Evolutionary conservation across 805 yeast species (phyloP), one percentile per base, ranked within the genome.

Genomic region (Trichomonascus vanleenenianus): DNA sequence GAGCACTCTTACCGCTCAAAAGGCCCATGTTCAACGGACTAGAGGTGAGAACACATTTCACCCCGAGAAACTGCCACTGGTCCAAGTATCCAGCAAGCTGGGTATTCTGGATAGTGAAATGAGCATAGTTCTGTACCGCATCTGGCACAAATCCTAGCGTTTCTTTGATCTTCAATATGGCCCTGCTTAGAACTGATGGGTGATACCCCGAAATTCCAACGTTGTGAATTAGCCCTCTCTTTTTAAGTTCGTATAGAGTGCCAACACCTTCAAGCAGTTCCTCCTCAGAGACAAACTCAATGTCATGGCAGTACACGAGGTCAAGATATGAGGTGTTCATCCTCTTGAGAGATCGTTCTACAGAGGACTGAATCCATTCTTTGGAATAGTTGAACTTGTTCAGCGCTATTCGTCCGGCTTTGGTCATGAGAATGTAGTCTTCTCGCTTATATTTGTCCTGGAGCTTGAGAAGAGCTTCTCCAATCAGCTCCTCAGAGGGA

Each of bases 151-250:
- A 83, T 45, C 82, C 76, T 0, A 64, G 57, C 18, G 60, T 64
- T 2, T 59, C 46, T 10, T 12, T 22, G 35, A 50, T 47, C 8
- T 22, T 25, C 6, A 43, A 40, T 1, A 58, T 60, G 9, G 57
- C 44, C 0, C 65, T 56, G 15, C 60, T 64, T 10, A 84, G 67
- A 48, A 75, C 79, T n/a, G 76, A 76, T 15, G 89, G 81, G 0
- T 96, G 96, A 57, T 86, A 88, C 0, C 96, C 97, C 12, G 93
- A 80, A 32, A 87, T 65, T 8, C 97, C 97, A 50, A 89, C 73
- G 52, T 79, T 70, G 32, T 62, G 68, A 40, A 85, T 72, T 2
- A 74, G 33, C 0, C 95, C 95, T 51, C 77, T 78, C 4, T 70
- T 44, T 42, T 86, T 84, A 54, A 89, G 64, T 40, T 60, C 62